Evolutionary conservation across 768 basidiomycete species (phyloP).

Genomic region (Kwoniella bestiolae): DNA sequence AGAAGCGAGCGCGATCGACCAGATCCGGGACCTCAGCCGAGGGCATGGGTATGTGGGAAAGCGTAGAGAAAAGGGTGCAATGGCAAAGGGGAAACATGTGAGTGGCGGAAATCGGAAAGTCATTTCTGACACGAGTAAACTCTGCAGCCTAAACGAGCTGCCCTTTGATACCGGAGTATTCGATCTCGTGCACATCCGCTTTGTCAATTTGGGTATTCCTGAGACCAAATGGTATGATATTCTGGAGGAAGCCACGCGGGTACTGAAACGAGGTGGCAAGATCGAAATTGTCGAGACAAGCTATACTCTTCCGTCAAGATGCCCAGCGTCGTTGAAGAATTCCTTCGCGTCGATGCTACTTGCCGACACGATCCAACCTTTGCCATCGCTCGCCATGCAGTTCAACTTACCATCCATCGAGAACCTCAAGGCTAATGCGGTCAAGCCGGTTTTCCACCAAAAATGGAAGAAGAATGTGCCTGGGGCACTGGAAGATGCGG

Average conservation of each 20-base stretch:
- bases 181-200: constrained; percentile 54
- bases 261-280: constrained; percentile 49
- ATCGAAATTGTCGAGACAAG: constrained; percentile 45
- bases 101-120: too few species aligned
- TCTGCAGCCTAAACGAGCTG: constrained; percentile 49
- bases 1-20: constrained; percentile 22
- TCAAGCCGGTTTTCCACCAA: constrained; percentile 27
- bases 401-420: constrained; percentile 36
- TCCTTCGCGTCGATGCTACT: constrained; percentile 46
- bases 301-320: constrained; percentile 34
- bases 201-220: constrained; percentile 51
- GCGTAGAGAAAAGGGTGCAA: constrained; percentile 39
- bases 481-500: constrained; percentile 30
- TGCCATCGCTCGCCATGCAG: constrained; percentile 41
- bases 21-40: constrained; percentile 11
- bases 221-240: constrained; percentile 50
- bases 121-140: too few species aligned
- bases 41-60: constrained; percentile 42
- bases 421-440: constrained; percentile 5
- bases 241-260: constrained; percentile 50
- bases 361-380: constrained; percentile 44
- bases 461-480: constrained; percentile 18
- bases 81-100: constrained; percentile 55
- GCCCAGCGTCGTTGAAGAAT: constrained; percentile 31
- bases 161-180: constrained; percentile 56